Percentiles rank a stretch among this genome's conserved stretches.
These are phyloP conservation scores for Harrya chromipes DNA, from an alignment of 768 basidiomycete genomes.

Conservation along the genomic window DNA sequence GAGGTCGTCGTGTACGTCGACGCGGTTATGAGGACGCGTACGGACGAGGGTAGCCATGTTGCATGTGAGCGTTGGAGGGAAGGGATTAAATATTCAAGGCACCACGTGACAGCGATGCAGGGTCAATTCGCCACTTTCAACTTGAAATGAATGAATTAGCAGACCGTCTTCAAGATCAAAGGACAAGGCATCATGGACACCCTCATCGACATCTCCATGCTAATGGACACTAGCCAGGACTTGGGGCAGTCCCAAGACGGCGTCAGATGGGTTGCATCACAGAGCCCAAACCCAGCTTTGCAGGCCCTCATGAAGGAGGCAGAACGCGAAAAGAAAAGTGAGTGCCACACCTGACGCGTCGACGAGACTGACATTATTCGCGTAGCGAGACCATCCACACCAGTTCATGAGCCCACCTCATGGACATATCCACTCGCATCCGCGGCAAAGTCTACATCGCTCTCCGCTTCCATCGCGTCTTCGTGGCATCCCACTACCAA, in stretches of 20 bases:
- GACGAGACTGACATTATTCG: not conserved
- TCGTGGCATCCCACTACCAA: constrained; percentile 5
- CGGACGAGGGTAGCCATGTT: constrained; percentile 32
- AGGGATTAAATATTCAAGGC: constrained; percentile 3
- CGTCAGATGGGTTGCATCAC: constrained; percentile 27
- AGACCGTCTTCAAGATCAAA: no score
- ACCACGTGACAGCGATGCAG: constrained; percentile 21
- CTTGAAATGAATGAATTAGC: not conserved
- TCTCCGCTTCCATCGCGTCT: not conserved
- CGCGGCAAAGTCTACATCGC: no score
- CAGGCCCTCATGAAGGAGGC: constrained; percentile 27
- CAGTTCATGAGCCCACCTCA: constrained; percentile 9
- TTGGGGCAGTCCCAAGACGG: constrained; percentile 6
- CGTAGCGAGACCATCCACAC: constrained; percentile 16
- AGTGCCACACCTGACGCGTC: constrained; percentile 3
- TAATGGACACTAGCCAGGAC: constrained; percentile 15
- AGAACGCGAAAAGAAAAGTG: constrained; percentile 24
- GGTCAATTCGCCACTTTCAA: not conserved
- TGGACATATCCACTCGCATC: constrained; percentile 11
- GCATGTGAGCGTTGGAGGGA: not conserved
- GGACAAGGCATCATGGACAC: no score
- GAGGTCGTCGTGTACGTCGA: constrained; percentile 4
- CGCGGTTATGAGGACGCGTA: not conserved
- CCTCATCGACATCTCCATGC: no score
- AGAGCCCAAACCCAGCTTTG: constrained; percentile 21